Conservation (phyloP, 1,284 basidiomycete genomes). For the Xanthoconium separans region DNA sequence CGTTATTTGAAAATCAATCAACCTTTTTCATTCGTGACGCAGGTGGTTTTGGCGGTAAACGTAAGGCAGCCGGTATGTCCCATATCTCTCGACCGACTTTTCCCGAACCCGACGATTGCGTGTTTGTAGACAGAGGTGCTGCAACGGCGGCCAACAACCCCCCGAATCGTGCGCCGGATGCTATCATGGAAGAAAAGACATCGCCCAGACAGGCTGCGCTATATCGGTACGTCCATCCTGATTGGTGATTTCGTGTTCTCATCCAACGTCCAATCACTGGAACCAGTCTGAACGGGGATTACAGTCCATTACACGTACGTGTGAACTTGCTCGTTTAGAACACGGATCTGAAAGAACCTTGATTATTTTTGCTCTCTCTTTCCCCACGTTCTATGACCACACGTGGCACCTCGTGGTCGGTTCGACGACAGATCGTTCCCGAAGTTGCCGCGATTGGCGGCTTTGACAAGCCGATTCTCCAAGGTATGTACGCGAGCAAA, state of each 20-base stretch:
- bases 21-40: constrained; percentile 93
- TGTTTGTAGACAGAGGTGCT: constrained; percentile 76
- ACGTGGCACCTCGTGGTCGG: neutral
- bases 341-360: constrained; percentile 7
- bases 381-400: neutral
- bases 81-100: constrained; percentile 3
- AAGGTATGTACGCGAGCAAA: constrained; percentile 41
- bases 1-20: constrained; percentile 91
- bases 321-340: neutral
- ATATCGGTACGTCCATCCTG: constrained; percentile 62
- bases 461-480: constrained; percentile 87
- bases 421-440: constrained; percentile 71
- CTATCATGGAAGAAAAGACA: constrained; percentile 86
- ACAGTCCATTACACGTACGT: constrained; percentile 86
- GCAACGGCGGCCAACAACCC: constrained; percentile 84
- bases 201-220: constrained; percentile 80
- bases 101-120: neutral
- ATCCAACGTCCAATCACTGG: neutral
- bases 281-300: constrained; percentile 79
- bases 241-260: constrained; percentile 1
- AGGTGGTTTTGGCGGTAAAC: constrained; percentile 95
- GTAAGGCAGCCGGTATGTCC: constrained; percentile 66
- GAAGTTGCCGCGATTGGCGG: constrained; percentile 94
- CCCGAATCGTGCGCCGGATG: constrained; percentile 84
- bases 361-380: neutral